Evolutionary conservation across 2,329 filamentous ascomycete genomes (phyloP).

Genomic region (Venturia oleaginea): DNA sequence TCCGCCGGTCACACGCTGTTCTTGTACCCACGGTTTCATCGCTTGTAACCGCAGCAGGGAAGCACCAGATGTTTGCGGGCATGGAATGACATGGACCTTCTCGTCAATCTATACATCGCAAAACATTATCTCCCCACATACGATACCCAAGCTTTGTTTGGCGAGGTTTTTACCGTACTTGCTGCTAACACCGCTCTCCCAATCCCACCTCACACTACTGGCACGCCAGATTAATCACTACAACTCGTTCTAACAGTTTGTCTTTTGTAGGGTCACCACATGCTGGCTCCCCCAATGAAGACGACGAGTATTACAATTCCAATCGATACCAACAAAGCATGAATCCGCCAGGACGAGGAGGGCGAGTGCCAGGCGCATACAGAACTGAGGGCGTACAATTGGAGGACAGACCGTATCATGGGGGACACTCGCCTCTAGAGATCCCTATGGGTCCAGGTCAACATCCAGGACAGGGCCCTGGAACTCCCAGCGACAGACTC

Average conservation of each 20-base stretch:
- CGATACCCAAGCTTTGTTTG: neutral
- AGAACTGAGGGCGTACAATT: constrained; percentile 72
- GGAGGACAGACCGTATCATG: constrained; percentile 63
- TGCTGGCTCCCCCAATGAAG: constrained; percentile 32
- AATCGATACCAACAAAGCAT: constrained; percentile 27
- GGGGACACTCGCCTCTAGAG: constrained; percentile 46
- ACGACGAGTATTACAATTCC: constrained; percentile 29
- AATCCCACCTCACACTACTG: neutral
- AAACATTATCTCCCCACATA: neutral
- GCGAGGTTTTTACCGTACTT: neutral
- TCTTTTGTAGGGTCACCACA: constrained; percentile 20
- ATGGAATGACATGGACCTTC: neutral
- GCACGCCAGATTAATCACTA: neutral
- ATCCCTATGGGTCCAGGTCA: constrained; percentile 55
- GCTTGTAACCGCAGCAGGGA: neutral
- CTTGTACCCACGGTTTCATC: constrained; percentile 16
- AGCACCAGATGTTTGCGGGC: neutral
- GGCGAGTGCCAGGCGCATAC: constrained; percentile 61
- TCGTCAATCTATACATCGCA: neutral
- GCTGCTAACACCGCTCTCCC: neutral
- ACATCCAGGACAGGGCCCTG: constrained; percentile 27
- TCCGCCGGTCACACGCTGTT: neutral
- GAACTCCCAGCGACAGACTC: constrained; percentile 64
- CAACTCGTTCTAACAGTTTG: neutral
- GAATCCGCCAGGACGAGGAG: constrained; percentile 37